A percentile compares a stretch with the other conserved stretches of the same genome.
Evolutionary conservation across 1,284 basidiomycete genomes (phyloP).

Genomic region (Leccinum pallidistipes): DNA sequence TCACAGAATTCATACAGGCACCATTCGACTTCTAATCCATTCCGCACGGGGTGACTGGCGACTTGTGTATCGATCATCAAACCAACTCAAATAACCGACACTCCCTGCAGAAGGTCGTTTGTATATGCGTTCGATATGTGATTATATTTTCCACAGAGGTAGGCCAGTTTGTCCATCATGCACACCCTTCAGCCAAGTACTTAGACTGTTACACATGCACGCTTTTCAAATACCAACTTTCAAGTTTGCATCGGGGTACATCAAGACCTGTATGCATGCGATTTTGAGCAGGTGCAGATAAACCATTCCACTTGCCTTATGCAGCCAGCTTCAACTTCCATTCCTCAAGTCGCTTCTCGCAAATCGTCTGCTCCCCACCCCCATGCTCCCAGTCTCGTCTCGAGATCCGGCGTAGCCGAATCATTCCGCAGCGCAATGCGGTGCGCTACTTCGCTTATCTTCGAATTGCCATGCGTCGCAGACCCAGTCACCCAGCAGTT

Average conservation of each 20-base stretch:
- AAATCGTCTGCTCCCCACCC: not conserved
- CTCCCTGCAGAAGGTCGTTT: not conserved
- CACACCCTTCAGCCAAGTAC: not conserved
- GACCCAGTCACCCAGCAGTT: not conserved
- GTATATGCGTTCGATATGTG: not conserved
- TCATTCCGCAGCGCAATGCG: not conserved
- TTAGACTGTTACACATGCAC: not conserved
- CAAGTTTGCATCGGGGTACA: not conserved
- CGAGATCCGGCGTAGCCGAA: not conserved
- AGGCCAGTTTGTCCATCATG: not conserved
- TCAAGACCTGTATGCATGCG: not conserved
- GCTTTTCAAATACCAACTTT: not conserved
- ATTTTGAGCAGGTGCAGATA: not conserved
- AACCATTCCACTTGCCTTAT: not conserved
- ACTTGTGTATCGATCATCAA: not conserved
- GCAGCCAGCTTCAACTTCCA: slow-evolving; percentile 10
- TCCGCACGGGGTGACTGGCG: not conserved
- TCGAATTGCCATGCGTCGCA: not conserved
- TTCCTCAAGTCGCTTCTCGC: not conserved
- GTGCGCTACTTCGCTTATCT: not conserved
- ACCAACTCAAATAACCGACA: not conserved
- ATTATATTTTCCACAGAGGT: not conserved
- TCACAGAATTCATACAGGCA: not conserved
- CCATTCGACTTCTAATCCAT: not conserved
- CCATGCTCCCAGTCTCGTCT: not conserved